These are phyloP conservation scores for Trametes meyenii DNA, from an alignment of 768 basidiomycete genomes.

Conservation along the genomic window DNA sequence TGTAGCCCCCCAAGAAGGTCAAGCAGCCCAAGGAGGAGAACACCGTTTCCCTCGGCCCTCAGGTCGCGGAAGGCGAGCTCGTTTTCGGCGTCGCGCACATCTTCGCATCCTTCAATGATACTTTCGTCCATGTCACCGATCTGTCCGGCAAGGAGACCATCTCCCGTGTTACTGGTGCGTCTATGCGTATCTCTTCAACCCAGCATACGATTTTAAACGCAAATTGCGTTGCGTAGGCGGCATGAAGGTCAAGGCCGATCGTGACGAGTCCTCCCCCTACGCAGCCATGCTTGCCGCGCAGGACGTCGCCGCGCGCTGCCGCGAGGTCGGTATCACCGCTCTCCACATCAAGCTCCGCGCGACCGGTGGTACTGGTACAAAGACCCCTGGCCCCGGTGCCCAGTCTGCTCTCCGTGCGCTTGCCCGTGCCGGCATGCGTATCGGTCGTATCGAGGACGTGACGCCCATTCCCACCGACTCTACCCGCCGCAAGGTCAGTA, in stretches of 20 bases:
- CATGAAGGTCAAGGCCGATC: constrained; percentile 99
- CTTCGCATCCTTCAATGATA: constrained; percentile 99
- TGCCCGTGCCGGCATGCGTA: constrained; percentile 97
- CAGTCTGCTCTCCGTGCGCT: constrained; percentile 98
- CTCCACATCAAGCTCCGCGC: constrained; percentile 99
- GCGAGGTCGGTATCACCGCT: constrained; percentile 97
- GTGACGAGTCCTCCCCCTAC: constrained; percentile 98
- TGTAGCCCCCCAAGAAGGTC: constrained; percentile 83
- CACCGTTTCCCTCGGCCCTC: constrained; percentile 90
- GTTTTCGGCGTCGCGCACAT: constrained; percentile 99
- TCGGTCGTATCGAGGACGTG: constrained; percentile 98
- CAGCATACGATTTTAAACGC: background rate
- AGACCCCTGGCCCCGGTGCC: constrained; percentile 98
- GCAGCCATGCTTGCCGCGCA: constrained; percentile 99
- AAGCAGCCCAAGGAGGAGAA: constrained; percentile 80
- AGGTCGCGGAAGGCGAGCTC: constrained; percentile 94
- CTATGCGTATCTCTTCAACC: too few species aligned
- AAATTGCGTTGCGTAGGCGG: constrained; percentile 57
- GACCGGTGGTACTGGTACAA: constrained; percentile 97
- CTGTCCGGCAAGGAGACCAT: constrained; percentile 99
- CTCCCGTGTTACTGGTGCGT: constrained; percentile 92
- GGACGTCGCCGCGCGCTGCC: constrained; percentile 94
- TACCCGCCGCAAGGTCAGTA: constrained; percentile 89
- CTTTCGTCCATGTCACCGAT: constrained; percentile 99
- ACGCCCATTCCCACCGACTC: constrained; percentile 97